These are phyloP conservation scores for Podaxis rugospora DNA, from an alignment of 768 basidiomycete species.

Conservation along the genomic window DNA sequence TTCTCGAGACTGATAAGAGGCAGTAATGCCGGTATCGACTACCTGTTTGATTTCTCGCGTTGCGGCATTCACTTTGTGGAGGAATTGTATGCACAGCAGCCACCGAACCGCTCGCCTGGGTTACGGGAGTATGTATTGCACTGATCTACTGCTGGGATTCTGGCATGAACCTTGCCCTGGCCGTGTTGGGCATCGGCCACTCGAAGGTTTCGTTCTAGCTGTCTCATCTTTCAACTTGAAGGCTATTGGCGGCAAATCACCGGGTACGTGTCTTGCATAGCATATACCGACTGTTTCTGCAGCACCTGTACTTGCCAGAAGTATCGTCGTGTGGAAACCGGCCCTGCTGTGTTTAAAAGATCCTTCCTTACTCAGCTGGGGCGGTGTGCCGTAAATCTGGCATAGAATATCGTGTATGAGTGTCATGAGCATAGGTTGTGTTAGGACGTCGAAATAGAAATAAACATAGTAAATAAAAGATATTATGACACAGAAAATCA, in stretches of 20 bases:
- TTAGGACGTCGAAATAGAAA: too few relatives aligned
- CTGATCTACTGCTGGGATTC: background rate
- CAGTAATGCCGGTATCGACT: background rate
- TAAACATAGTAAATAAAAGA: too few relatives aligned
- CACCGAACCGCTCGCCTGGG: slow-evolving; percentile 77
- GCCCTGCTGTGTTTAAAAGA: slow-evolving; percentile 90
- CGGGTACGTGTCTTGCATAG: slow-evolving; percentile 37
- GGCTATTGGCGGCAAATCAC: slow-evolving; percentile 95
- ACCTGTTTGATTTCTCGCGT: slow-evolving; percentile 90
- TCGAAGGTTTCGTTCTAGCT: slow-evolving; percentile 97
- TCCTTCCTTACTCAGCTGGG: slow-evolving; percentile 35
- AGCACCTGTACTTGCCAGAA: slow-evolving; percentile 92
- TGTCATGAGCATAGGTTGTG: too few relatives aligned
- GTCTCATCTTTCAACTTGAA: slow-evolving; percentile 99
- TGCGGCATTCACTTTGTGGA: slow-evolving; percentile 97
- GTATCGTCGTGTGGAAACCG: slow-evolving; percentile 95
- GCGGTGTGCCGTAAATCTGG: slow-evolving; percentile 48
- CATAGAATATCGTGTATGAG: too few relatives aligned
- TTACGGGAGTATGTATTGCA: slow-evolving; percentile 82
- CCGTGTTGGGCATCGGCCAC: slow-evolving; percentile 90
- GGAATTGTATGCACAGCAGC: slow-evolving; percentile 89
- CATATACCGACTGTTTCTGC: slow-evolving; percentile 6
- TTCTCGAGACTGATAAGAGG: background rate
- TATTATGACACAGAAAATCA: too few relatives aligned
- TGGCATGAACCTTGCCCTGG: slow-evolving; percentile 34